A percentile compares a stretch with the other conserved stretches of the same genome.
Conservation (phyloP, 75 land plant genomes). For the Picea glauca region DNA sequence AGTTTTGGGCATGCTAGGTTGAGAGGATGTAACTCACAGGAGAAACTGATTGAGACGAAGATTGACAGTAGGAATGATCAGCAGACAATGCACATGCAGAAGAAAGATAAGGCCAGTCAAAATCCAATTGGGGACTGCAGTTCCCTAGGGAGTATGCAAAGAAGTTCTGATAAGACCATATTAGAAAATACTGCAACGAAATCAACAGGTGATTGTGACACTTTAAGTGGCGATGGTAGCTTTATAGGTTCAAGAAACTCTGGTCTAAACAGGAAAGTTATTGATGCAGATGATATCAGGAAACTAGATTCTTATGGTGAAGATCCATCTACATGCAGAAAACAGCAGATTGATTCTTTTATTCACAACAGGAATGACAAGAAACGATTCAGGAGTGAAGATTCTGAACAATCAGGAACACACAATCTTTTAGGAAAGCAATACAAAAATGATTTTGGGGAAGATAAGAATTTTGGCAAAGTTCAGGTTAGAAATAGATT, state of each 20-base stretch:
- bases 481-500: neutral
- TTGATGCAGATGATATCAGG: neutral
- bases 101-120: neutral
- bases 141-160: neutral
- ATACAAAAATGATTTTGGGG: neutral
- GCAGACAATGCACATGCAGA: neutral
- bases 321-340: constrained; percentile 5
- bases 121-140: neutral
- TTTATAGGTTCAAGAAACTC: neutral
- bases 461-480: neutral
- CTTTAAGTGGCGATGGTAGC: neutral
- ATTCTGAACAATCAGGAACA: neutral
- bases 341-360: neutral
- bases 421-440: neutral
- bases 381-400: neutral
- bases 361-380: neutral
- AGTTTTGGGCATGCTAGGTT: constrained; percentile 3
- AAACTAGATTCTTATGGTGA: neutral
- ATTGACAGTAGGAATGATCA: constrained; percentile 6
- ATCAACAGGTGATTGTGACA: neutral
- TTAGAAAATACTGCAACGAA: neutral
- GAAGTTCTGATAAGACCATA: neutral
- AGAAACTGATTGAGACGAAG: neutral
- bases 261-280: constrained; percentile 2
- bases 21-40: neutral